A percentile compares a stretch with the other conserved stretches of the same genome.
These are phyloP conservation scores for Herpetospermum pedunculosum DNA, from an alignment of 306 rosid species.

Conservation along the genomic window DNA sequence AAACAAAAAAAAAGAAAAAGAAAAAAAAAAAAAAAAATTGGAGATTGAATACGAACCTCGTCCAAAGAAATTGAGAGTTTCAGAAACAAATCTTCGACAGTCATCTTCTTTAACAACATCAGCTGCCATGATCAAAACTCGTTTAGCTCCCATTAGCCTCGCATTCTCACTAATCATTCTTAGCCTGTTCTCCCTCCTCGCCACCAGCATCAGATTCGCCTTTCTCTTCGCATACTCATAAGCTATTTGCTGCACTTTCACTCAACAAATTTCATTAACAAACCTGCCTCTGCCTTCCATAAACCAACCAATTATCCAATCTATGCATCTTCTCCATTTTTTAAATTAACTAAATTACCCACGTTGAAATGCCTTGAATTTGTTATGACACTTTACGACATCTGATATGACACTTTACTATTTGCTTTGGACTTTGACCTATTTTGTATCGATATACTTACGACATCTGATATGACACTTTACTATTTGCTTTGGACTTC, in stretches of 20 bases:
- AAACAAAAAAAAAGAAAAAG: no score
- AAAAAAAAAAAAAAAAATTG: no score
- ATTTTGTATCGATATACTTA: no score
- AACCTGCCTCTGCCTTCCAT: neutral
- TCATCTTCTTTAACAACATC: conserved; percentile 94
- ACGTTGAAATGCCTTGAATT: no score
- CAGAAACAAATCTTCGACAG: conserved; percentile 53
- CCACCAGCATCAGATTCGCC: conserved; percentile 66
- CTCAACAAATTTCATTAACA: neutral
- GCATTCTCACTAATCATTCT: conserved; percentile 57
- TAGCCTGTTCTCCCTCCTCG: conserved; percentile 61
- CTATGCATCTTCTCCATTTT: no score
- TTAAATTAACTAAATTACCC: no score
- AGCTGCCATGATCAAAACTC: conserved; percentile 61
- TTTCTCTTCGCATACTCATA: conserved; percentile 74
- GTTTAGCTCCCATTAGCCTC: conserved; percentile 48
- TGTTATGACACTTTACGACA: no score
- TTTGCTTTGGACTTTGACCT: no score
- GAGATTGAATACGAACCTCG: conserved; percentile 20
- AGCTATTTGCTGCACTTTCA: conserved; percentile 63
- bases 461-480: no score
- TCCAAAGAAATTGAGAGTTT: conserved; percentile 36
- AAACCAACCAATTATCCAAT: no score
- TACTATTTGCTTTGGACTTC: no score
- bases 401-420: no score